Base-by-base conservation (phyloP, 257 asterid species). In the Solanum piurae region DNA sequence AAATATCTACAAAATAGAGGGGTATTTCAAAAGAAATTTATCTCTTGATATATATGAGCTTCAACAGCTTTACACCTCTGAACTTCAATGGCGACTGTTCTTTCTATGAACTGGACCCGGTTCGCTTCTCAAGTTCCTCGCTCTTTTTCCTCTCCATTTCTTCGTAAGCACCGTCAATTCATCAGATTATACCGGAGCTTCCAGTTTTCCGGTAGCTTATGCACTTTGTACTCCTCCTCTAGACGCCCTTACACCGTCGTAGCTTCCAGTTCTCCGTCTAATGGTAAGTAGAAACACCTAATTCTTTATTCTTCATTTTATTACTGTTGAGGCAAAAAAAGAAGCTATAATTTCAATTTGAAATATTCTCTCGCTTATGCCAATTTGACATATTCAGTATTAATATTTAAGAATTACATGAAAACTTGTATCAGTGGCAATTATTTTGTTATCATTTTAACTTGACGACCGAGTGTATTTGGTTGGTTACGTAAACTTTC, bases 51-150 rank as follows among this genome's bases (percentile, higher is more conserved):
- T 80, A 80, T 29, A 29, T 20, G 11, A 80, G 69, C 85, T 80
- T 20, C 44, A 49, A 49, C 69, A 46, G 85, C 11, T 46, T 80
- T 29, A 31, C 69, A 29, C 69, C 85, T 46, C 85, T 80, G n/a
- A 46, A 29, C 55, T 18, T 38, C 29, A 84, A 95, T 95, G 98
- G 93, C 96, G 16, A 34, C 93, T 49, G 88, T 90, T 89, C 85
- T 92, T 34, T 90, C 91, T 34, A 82, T 90, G 31, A 95, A 90
- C 88, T 86, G 94, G 42, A 84, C 91, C 84, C 94, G 96, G 46
- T 46, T 94, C 37, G 88, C 90, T 52, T 88, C 92, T 36, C 92
- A 87, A 23, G 79, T 90, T 25, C 94, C 94, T 36, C 88, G 88
- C n/a, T 89, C 79, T 64, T 89, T 90, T 9, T 88, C 93, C 42